Percentiles rank a stretch among this genome's conserved stretches.
Evolutionary conservation across 768 basidiomycete species (phyloP).

Genomic region (Suillus hirtellus): DNA sequence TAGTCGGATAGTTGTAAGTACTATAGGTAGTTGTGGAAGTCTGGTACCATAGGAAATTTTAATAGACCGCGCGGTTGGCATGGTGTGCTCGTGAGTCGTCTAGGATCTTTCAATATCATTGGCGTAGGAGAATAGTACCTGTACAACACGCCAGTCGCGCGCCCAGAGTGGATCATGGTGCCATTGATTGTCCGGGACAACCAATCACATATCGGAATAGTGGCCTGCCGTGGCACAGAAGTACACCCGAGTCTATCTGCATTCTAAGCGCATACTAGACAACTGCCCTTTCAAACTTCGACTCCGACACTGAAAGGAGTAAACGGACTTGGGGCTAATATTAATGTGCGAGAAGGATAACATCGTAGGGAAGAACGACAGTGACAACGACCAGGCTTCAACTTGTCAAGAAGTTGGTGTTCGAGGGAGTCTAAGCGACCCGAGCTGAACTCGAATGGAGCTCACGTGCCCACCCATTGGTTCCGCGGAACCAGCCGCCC

Average conservation of each 20-base stretch:
- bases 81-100: neutral
- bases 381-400: neutral
- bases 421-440: too few species aligned
- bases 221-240: neutral
- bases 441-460: neutral
- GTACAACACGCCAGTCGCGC: neutral
- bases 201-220: neutral
- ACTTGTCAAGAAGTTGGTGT: neutral
- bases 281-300: neutral
- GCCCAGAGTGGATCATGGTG: neutral
- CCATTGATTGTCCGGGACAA: neutral
- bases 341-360: neutral
- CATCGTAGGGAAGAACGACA: neutral
- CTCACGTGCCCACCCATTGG: neutral
- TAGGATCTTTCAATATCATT: neutral
- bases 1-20: neutral
- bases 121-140: neutral
- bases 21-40: neutral
- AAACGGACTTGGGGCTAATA: neutral
- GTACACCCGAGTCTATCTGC: neutral
- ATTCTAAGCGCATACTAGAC: neutral
- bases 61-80: neutral
- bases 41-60: neutral
- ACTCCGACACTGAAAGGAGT: neutral
- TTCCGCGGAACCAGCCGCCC: neutral